Conservation (phyloP, 148 eudicot species). For the Chenopodium berlandieri region DNA sequence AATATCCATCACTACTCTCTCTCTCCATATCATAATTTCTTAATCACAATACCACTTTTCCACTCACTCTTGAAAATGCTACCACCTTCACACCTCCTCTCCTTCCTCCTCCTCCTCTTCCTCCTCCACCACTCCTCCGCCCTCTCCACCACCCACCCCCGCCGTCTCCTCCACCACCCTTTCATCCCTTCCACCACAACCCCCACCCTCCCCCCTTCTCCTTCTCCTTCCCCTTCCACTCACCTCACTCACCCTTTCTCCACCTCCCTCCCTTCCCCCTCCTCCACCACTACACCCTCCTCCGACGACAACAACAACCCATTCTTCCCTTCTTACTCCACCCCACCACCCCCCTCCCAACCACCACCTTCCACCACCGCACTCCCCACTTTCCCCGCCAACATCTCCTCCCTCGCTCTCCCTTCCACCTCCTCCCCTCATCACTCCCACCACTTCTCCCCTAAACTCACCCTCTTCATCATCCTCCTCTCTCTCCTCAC, state of each 20-base stretch:
- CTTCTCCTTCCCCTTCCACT: neutral
- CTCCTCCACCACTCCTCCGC: neutral
- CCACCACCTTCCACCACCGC: conserved; percentile 27
- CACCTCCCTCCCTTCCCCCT: conserved; percentile 31
- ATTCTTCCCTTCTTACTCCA: conserved; percentile 42
- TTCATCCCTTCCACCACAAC: neutral
- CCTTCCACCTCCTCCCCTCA: conserved; percentile 43
- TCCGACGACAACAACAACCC: conserved; percentile 6
- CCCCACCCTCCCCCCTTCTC: neutral
- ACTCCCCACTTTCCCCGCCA: conserved; percentile 74
- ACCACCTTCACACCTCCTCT: too few species aligned
- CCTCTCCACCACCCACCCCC: neutral
- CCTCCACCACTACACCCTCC: conserved; percentile 19
- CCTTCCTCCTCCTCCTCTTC: neutral
- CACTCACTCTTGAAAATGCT: neutral
- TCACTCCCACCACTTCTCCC: conserved; percentile 42
- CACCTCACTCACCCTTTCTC: conserved; percentile 14
- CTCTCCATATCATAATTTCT: neutral
- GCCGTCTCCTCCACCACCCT: conserved; percentile 5
- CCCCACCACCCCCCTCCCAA: conserved; percentile 46
- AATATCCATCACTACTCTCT: neutral
- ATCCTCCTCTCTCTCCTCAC: conserved; percentile 35
- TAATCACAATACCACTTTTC: neutral
- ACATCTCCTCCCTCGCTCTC: conserved; percentile 71
- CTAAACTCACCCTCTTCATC: conserved; percentile 41